These are phyloP conservation scores for Boletus reticulatus DNA, from an alignment of 768 basidiomycete species.

Conservation along the genomic window DNA sequence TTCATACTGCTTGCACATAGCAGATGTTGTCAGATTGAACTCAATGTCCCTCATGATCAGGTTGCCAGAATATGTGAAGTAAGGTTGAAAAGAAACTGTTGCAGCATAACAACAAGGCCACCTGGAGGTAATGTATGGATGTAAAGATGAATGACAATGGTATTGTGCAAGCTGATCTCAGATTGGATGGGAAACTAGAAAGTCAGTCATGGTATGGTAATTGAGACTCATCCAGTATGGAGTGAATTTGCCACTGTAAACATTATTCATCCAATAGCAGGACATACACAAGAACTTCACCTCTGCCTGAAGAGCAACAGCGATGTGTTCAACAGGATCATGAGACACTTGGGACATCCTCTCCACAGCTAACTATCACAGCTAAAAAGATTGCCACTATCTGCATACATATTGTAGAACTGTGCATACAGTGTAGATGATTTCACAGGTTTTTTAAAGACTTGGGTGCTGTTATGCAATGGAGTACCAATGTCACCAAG, in stretches of 20 bases:
- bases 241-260: not conserved
- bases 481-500: no score
- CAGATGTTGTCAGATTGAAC: no score
- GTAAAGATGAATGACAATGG: not conserved
- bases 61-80: no score
- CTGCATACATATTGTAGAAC: constrained; percentile 2
- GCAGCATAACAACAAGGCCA: not conserved
- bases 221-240: not conserved
- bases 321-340: not conserved
- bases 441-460: no score
- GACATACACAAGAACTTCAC: not conserved
- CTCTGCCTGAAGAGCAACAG: rapidly evolving
- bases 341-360: not conserved
- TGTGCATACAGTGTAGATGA: not conserved
- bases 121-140: not conserved
- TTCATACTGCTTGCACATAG: no score
- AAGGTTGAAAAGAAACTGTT: not conserved
- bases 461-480: no score
- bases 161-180: not conserved
- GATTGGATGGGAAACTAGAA: not conserved
- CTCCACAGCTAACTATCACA: not conserved
- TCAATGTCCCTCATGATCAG: no score
- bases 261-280: not conserved
- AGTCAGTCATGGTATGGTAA: no score
- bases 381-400: not conserved